Conservation (phyloP, 352 stramenopile species). For the Pythium brassicae region DNA sequence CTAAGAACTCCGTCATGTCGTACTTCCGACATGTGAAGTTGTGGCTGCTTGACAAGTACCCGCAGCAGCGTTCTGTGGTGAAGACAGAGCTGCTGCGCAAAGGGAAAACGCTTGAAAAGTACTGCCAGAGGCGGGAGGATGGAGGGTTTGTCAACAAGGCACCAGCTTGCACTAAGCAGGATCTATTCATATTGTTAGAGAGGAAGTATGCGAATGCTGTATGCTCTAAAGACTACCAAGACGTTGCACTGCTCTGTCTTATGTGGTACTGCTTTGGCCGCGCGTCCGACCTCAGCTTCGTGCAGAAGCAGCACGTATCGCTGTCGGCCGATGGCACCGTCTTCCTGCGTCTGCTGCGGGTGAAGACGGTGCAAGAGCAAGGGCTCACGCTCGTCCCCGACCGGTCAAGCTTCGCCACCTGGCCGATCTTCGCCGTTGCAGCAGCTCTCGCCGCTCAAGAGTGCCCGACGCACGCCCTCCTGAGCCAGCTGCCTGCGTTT, state of each 20-base stretch:
- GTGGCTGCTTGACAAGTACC: too few relatives aligned
- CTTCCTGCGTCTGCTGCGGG: not conserved
- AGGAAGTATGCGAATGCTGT: not conserved
- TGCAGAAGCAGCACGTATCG: conserved; percentile 5
- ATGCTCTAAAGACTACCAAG: not conserved
- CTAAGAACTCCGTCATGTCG: not conserved
- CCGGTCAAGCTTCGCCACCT: too few relatives aligned
- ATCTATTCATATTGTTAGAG: not conserved
- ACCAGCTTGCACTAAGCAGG: not conserved
- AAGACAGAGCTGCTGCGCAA: too few relatives aligned
- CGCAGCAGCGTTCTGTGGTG: too few relatives aligned
- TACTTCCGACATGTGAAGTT: not conserved
- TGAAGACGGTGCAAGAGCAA: conserved; percentile 10
- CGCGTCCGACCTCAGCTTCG: not conserved
- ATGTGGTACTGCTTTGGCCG: conserved; percentile 3
- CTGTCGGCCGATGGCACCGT: not conserved
- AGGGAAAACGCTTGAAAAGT: not conserved
- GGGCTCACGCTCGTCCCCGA: conserved; percentile 3
- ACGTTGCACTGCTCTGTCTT: not conserved
- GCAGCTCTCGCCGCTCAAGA: too few relatives aligned
- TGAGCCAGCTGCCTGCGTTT: too few relatives aligned
- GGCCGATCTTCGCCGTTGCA: too few relatives aligned
- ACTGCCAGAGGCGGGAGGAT: not conserved
- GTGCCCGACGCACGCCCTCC: too few relatives aligned
- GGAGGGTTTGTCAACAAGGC: not conserved